Base-by-base conservation (phyloP, 345 rosid species). In the Pistacia atlantica region DNA sequence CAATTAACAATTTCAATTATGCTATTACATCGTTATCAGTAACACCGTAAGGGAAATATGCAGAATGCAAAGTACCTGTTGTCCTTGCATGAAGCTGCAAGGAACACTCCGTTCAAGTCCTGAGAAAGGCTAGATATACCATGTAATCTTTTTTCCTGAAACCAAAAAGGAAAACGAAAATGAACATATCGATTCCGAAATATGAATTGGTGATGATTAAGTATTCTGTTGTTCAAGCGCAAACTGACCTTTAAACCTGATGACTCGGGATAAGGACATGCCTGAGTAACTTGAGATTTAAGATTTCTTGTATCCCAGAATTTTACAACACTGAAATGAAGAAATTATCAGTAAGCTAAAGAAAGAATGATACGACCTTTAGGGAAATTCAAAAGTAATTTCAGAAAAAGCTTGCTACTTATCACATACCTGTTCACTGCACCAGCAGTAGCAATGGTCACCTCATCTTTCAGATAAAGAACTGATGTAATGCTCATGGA, bases 81-180 rank as follows among this genome's bases (percentile, higher is more conserved):
- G 80, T 92, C 97, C 95, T 89, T 96, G 94, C 98, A 93, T 63
- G 97, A 92, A 81, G 97, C 97, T 66, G 99, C 86, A 66, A 96
- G 88, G 67, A 78, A 86, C 65, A 87, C 83, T 65, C 99, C 98
- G 75, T 84, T 88, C 31, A 76, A 87, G 84, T 92, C 98, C 82
- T 96, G 99, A 42, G 99, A 96, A 78, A 96, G 74, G 85, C 92
- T 88, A 75, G 92, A 93, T 77, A 92, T 83, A 69, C 99, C 96
- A 81, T 94, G 97, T 58, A 88, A 83, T 77, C 86, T 83, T 76
- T 79, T 82, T 74, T 79, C 93, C 99, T 96, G 94, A 57, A 83
- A 80, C 74, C 77, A 70, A 11, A 65, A 80, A 58, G 0, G 52
- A 46, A 5, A 25, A 20, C 4, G 54, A 46, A n/a, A 31, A 52